Evolutionary conservation across 371 early-diverging fungal genomes (phyloP).

Genomic region (Mucor velutinosus): DNA sequence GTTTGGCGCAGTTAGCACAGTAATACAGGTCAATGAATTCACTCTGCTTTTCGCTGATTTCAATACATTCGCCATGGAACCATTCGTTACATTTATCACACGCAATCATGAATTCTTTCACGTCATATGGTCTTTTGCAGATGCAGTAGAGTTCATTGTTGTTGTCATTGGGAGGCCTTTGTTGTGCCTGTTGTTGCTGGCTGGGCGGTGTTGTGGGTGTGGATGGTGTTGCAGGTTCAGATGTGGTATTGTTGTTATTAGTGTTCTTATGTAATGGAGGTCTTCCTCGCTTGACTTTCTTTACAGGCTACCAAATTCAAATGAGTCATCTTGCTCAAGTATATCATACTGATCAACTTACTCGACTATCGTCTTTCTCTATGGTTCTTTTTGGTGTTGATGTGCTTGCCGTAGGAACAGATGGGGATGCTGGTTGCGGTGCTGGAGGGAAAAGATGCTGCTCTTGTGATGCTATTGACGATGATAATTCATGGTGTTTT

Average conservation of each 20-base stretch:
- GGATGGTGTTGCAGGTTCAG: neutral
- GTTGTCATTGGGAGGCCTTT: slow-evolving; percentile 16
- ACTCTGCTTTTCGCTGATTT: slow-evolving; percentile 52
- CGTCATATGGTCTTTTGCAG: slow-evolving; percentile 53
- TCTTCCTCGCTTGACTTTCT: slow-evolving; percentile 32
- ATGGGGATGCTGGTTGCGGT: neutral
- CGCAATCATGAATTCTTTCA: slow-evolving; percentile 57
- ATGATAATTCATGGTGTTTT: neutral
- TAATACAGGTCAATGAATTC: slow-evolving; percentile 56
- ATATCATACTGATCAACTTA: neutral
- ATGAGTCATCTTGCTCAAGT: neutral
- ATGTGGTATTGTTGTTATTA: neutral
- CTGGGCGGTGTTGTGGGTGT: neutral
- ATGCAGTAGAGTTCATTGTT: slow-evolving; percentile 44
- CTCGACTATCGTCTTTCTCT: neutral
- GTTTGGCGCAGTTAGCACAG: slow-evolving; percentile 52
- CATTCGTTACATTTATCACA: slow-evolving; percentile 62
- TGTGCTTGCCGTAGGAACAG: neutral
- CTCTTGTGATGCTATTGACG: neutral
- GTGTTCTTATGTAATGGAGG: slow-evolving; percentile 16
- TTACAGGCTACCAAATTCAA: slow-evolving; percentile 10
- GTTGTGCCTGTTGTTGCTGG: neutral
- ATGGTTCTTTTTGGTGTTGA: neutral
- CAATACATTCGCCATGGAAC: slow-evolving; percentile 65
- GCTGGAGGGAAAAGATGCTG: neutral